Conservation (phyloP, 164 flowering plant species). For the Annona squamosa region DNA sequence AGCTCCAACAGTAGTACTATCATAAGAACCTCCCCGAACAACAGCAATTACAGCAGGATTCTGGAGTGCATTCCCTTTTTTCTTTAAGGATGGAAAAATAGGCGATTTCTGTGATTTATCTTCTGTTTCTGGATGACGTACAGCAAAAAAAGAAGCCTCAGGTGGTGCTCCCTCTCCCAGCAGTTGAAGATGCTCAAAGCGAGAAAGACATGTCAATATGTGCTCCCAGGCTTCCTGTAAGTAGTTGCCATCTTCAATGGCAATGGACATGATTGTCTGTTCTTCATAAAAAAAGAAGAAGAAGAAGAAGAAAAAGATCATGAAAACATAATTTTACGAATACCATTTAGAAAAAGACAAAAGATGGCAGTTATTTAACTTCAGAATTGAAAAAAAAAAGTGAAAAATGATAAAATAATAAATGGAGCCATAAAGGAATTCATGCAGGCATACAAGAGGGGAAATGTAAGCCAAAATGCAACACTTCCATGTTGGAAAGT, state of each 20-base stretch:
- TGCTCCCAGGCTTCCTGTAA: conserved; percentile 99
- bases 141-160: conserved; percentile 76
- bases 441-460: too few species aligned
- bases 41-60: conserved; percentile 89
- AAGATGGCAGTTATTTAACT: too few species aligned
- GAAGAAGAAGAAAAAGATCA: not conserved
- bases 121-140: conserved; percentile 55
- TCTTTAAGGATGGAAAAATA: conserved; percentile 58
- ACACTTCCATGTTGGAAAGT: not conserved
- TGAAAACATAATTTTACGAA: not conserved
- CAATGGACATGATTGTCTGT: conserved; percentile 91
- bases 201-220: conserved; percentile 86
- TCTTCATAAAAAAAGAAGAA: not conserved
- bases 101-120: conserved; percentile 50
- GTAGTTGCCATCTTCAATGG: conserved; percentile 91
- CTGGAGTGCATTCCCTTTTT: conserved; percentile 68
- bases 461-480: not conserved
- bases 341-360: not conserved
- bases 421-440: too few species aligned
- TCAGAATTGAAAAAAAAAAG: not conserved
- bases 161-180: conserved; percentile 97
- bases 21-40: conserved; percentile 98
- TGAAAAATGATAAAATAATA: too few species aligned
- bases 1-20: conserved; percentile 56
- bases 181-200: conserved; percentile 92